phyloP scores from a whole-genome alignment of 2,329 filamentous ascomycete species.

The Aspergillus pseudonomiae region DNA sequence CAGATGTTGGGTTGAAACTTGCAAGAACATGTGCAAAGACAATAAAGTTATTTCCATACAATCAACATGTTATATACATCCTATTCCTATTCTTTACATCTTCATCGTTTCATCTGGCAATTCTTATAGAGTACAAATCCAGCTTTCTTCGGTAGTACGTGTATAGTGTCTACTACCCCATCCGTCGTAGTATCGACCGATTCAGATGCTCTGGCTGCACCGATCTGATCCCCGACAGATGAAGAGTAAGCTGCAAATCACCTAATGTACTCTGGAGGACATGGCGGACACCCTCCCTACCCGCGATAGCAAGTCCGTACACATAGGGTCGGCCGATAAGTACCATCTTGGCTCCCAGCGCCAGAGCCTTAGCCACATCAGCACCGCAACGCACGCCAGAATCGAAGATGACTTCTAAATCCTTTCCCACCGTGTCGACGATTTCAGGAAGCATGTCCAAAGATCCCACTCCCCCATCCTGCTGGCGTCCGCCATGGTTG shows the following conservation, averaged over 20 bases:
- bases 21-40: too few species aligned
- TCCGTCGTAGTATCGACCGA: background rate
- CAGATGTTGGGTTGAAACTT: too few species aligned
- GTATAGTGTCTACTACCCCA: background rate
- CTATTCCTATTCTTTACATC: too few species aligned
- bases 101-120: too few species aligned
- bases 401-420: constrained; percentile 50
- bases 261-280: constrained; percentile 42
- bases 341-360: constrained; percentile 57
- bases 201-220: constrained; percentile 19
- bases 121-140: background rate
- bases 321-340: constrained; percentile 56
- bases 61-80: too few species aligned
- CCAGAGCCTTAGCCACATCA: constrained; percentile 53
- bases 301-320: constrained; percentile 59
- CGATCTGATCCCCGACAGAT: constrained; percentile 14
- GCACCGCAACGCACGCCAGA: constrained; percentile 49
- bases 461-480: constrained; percentile 49
- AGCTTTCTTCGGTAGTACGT: background rate
- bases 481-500: constrained; percentile 55
- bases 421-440: constrained; percentile 44
- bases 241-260: constrained; percentile 31
- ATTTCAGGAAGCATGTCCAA: constrained; percentile 58
- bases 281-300: constrained; percentile 56
- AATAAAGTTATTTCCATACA: too few species aligned